Base-by-base conservation (phyloP, 164 flowering plant genomes). In the Macadamia tetraphylla region DNA sequence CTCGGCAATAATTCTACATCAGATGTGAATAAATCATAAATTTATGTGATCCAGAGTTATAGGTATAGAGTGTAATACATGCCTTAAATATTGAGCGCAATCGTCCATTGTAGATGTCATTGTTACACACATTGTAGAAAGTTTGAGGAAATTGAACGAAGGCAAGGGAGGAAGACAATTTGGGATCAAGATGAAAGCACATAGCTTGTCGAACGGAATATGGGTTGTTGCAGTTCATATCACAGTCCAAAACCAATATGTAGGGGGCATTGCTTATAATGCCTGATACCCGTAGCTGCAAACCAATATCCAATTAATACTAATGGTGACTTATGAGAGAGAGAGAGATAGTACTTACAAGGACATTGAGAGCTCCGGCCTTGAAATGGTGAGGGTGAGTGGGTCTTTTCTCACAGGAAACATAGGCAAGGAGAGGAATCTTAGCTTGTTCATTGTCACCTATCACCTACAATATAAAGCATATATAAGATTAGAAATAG, bases 201-300 rank as follows among this genome's bases (percentile, higher is more conserved):
- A 79, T 70, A 14, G 82, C 79, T 58, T 71, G 74, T 3, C 65
- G 69, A 29, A 77, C 77, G 0, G 84, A 72, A 23, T 46, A 30
- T 2, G 82, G 84, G 49, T 78, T 82, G 31, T 76, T 74, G 70
- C 77, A 79, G 49, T 78, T 70, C 84, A 81, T 81, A 64, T 81
- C 84, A 59, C 84, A 81, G 23, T 81, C 82, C 31, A 81, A 44
- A 48, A 71, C 67, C 35, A 79, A 14, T 49, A 75, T 42, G 60
- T 66, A 71, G 1, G 82, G 77, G 5, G 77, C 63, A 52, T 81
- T 81, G 71, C 78, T 77, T 1, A 79, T 65, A 29, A 71, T 14
- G n/a, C 68, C 74, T 0, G 84, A 81, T 2, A 79, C 82, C 14
- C 82, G 61, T 7, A 81, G 72, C 84, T 81, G 69, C 73, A 75